phyloP scores from a whole-genome alignment of 768 basidiomycete genomes.

The Lentinula edodes region DNA sequence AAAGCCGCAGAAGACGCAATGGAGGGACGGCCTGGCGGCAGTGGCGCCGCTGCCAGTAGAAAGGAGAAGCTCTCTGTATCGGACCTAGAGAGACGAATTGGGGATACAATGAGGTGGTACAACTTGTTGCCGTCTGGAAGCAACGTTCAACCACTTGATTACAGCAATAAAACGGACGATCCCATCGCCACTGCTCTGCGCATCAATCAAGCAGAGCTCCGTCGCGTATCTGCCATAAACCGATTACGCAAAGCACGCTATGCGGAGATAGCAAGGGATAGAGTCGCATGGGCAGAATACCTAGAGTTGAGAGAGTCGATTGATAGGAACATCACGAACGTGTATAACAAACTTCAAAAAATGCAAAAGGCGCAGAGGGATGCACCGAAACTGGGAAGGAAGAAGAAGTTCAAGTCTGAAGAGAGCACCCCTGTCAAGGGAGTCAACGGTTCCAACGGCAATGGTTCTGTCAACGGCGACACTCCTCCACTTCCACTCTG shows the following conservation, averaged over 20 bases:
- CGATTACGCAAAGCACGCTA: conserved; percentile 77
- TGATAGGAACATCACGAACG: conserved; percentile 73
- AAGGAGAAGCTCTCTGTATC: conserved; percentile 73
- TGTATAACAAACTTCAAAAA: conserved; percentile 70
- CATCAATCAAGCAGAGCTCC: conserved; percentile 79
- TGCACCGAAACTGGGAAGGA: conserved; percentile 68
- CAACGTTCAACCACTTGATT: conserved; percentile 52
- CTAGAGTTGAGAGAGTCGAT: conserved; percentile 77
- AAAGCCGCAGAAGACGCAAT: conserved; percentile 82
- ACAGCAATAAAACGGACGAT: conserved; percentile 79
- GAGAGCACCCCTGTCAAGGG: conserved; percentile 21
- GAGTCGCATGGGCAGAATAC: conserved; percentile 91
- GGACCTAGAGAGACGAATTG: conserved; percentile 70
- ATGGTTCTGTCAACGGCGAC: conserved; percentile 20
- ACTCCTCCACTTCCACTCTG: conserved; percentile 45
- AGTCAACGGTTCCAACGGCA: conserved; percentile 13
- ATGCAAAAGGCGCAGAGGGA: conserved; percentile 50
- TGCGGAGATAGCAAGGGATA: conserved; percentile 70
- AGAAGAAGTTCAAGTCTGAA: conserved; percentile 41
- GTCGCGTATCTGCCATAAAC: conserved; percentile 73
- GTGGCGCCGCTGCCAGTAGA: conserved; percentile 70
- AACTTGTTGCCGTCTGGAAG: conserved; percentile 41
- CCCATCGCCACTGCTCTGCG: conserved; percentile 89
- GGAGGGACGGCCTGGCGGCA: conserved; percentile 78
- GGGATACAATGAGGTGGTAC: conserved; percentile 74